Evolutionary conservation across 768 basidiomycete species (phyloP).

Genomic region (Amanita fuliginea): DNA sequence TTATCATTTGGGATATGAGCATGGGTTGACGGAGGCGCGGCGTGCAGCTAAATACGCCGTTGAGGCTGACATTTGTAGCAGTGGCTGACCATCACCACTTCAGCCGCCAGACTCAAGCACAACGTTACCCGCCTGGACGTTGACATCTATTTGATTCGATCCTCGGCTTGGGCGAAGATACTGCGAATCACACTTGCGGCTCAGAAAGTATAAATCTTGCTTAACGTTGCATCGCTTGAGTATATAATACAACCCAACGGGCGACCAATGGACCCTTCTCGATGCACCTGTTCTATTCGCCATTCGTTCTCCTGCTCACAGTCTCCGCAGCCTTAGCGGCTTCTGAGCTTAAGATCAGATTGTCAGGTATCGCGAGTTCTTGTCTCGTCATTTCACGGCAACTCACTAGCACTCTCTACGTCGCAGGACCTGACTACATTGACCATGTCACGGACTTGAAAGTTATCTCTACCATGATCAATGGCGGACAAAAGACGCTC

Average conservation of each 20-base stretch:
- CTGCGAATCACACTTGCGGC: too few relatives aligned
- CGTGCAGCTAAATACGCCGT: background rate
- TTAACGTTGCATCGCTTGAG: background rate
- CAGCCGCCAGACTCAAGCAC: background rate
- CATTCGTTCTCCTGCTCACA: background rate
- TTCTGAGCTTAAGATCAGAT: background rate
- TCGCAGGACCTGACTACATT: background rate
- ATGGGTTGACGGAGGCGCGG: background rate
- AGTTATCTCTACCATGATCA: slow-evolving; percentile 1
- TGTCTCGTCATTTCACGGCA: background rate
- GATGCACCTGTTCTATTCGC: background rate
- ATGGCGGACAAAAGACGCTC: background rate
- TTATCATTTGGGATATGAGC: too few relatives aligned
- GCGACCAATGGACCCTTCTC: background rate
- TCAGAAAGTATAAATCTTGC: too few relatives aligned
- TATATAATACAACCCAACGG: background rate
- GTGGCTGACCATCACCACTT: background rate
- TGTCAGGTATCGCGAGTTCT: background rate
- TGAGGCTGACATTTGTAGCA: background rate
- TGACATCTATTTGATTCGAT: background rate
- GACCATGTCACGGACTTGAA: background rate
- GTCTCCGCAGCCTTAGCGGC: background rate
- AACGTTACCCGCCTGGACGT: too few relatives aligned
- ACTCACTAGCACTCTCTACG: background rate
- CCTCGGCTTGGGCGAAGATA: background rate